These are phyloP conservation scores for Plantago major DNA, from an alignment of 257 asterid genomes.

Conservation along the genomic window DNA sequence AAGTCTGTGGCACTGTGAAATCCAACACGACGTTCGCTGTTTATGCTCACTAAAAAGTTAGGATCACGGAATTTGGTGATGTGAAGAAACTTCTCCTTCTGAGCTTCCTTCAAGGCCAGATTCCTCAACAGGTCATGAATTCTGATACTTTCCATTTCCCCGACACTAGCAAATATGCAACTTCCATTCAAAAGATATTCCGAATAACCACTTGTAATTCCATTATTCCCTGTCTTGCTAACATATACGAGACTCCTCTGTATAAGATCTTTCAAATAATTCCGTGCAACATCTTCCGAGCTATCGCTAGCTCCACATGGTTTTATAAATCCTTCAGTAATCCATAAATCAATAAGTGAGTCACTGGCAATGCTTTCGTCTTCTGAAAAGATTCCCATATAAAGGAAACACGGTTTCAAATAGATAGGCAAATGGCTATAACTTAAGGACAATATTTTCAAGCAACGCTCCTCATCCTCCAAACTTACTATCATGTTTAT, in stretches of 20 bases:
- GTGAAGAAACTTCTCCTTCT: too few species aligned
- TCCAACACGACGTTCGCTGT: slow-evolving; percentile 10
- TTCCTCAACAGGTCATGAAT: too few species aligned
- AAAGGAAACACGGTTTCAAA: slow-evolving; percentile 14
- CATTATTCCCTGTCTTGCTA: background rate
- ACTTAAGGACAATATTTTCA: slow-evolving; percentile 2
- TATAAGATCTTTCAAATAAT: background rate
- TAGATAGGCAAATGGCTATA: slow-evolving; percentile 6
- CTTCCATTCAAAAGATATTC: slow-evolving; percentile 1
- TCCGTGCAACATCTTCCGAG: background rate
- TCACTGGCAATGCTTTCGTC: background rate
- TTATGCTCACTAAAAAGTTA: background rate
- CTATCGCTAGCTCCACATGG: background rate
- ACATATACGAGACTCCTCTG: slow-evolving; percentile 9
- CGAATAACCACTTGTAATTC: background rate
- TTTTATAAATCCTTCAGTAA: slow-evolving; percentile 13
- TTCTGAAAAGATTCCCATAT: background rate
- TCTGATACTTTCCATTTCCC: background rate
- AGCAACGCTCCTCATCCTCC: slow-evolving; percentile 13
- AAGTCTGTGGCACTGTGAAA: background rate
- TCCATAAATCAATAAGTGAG: slow-evolving; percentile 2
- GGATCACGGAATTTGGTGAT: too few species aligned
- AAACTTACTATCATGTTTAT: background rate
- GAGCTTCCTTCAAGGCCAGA: too few species aligned
- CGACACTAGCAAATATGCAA: background rate